phyloP scores from a whole-genome alignment of 2,329 filamentous ascomycete species.

The Pestalotiopsis sp. region DNA sequence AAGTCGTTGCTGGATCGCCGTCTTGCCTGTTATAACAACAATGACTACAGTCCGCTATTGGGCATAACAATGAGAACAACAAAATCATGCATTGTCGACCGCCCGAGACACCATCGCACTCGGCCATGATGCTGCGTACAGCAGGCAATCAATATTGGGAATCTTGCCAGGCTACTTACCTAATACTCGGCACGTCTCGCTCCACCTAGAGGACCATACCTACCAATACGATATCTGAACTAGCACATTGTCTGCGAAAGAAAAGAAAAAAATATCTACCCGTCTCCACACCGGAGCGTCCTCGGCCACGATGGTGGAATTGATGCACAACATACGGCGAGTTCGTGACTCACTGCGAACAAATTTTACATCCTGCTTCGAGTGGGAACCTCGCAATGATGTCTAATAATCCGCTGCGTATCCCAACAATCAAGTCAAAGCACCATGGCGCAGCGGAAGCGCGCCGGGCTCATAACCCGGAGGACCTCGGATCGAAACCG shows the following conservation, averaged over 20 bases:
- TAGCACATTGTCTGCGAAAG: background rate
- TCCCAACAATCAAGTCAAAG: slow-evolving; percentile 17
- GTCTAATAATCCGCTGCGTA: background rate
- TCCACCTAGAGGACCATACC: too few species aligned
- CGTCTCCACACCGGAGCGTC: background rate
- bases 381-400: background rate
- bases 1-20: background rate
- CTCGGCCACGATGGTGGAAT: background rate
- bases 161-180: too few species aligned
- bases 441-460: slow-evolving; percentile 38
- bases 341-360: background rate
- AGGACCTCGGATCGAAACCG: slow-evolving; percentile 38
- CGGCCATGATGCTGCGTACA: too few species aligned
- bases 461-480: slow-evolving; percentile 40
- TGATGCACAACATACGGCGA: background rate
- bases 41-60: too few species aligned
- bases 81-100: too few species aligned
- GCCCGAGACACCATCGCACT: too few species aligned
- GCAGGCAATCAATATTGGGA: too few species aligned
- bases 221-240: too few species aligned
- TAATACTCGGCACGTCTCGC: too few species aligned
- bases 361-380: background rate
- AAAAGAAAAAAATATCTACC: background rate
- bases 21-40: background rate
- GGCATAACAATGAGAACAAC: too few species aligned